Conservation (phyloP, 352 stramenopile species). For the Phytophthora lateralis region DNA sequence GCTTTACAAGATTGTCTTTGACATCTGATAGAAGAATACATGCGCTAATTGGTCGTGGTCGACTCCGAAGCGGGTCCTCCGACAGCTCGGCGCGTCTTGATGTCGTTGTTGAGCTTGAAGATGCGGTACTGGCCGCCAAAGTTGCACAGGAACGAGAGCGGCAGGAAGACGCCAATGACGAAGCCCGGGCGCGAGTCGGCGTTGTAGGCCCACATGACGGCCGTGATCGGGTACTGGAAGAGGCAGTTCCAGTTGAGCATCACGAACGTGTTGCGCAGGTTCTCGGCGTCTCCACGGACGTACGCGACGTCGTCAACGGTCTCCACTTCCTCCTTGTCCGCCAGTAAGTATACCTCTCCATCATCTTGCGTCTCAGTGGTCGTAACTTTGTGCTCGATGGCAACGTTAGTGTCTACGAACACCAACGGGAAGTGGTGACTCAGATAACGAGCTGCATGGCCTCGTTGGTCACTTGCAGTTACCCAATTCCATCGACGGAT, state of each 20-base stretch:
- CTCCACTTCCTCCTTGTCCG: conserved; percentile 19
- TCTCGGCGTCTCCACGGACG: conserved; percentile 22
- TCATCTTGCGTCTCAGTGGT: conserved; percentile 18
- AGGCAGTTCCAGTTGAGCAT: conserved; percentile 49
- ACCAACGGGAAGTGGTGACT: conserved; percentile 36
- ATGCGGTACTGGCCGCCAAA: conserved; percentile 38
- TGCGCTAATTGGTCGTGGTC: conserved; percentile 8
- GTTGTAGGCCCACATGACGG: conserved; percentile 47
- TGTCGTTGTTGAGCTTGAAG: conserved; percentile 38
- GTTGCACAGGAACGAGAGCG: conserved; percentile 41
- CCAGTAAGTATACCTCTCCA: conserved; percentile 19
- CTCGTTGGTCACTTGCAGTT: background rate
- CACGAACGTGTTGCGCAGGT: conserved; percentile 39
- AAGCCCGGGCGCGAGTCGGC: conserved; percentile 31
- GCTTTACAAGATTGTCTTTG: too few species aligned
- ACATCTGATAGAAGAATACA: background rate
- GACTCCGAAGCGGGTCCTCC: background rate
- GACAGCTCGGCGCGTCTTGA: conserved; percentile 22
- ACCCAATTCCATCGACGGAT: conserved; percentile 25
- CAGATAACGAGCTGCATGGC: conserved; percentile 24
- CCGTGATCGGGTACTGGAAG: conserved; percentile 50
- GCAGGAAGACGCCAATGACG: conserved; percentile 42
- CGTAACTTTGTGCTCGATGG: conserved; percentile 18
- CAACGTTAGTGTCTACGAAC: conserved; percentile 24
- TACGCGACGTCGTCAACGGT: conserved; percentile 28